Percentiles rank a stretch among this genome's conserved stretches.
Evolutionary conservation across 257 asterid species (phyloP).

Genomic region (Striga asiatica): DNA sequence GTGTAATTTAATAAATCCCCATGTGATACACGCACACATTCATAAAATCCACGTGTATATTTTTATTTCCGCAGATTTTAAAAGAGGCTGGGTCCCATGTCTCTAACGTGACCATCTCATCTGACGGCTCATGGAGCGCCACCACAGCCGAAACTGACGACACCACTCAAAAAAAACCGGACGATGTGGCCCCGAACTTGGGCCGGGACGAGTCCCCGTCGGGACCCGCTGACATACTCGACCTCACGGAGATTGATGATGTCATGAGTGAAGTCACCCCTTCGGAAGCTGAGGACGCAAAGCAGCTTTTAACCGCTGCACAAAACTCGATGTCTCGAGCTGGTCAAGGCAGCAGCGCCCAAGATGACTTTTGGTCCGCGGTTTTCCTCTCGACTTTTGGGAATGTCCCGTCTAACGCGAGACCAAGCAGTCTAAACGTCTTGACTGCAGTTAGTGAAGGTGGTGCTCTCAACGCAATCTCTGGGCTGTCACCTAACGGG

Average conservation of each 20-base stretch:
- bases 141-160: slow-evolving; percentile 39
- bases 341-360: slow-evolving; percentile 18
- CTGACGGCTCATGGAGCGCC: slow-evolving; percentile 82
- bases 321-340: slow-evolving; percentile 18
- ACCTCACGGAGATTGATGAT: slow-evolving; percentile 54
- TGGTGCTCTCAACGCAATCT: slow-evolving; percentile 21
- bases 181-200: slow-evolving; percentile 19
- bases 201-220: slow-evolving; percentile 24
- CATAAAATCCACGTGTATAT: background rate
- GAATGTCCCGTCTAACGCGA: slow-evolving; percentile 19
- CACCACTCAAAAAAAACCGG: slow-evolving; percentile 27
- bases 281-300: slow-evolving; percentile 31
- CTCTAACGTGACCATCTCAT: slow-evolving; percentile 38
- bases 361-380: slow-evolving; percentile 46
- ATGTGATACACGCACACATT: background rate
- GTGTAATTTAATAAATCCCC: too few species aligned
- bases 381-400: slow-evolving; percentile 30
- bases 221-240: slow-evolving; percentile 35
- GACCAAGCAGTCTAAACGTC: slow-evolving; percentile 17
- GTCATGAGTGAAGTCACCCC: slow-evolving; percentile 17
- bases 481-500: slow-evolving; percentile 24
- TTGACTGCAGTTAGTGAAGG: background rate
- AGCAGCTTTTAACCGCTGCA: slow-evolving; percentile 12
- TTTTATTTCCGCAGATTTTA: slow-evolving; percentile 43
- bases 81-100: slow-evolving; percentile 56